Evolutionary conservation across 75 land plant species (phyloP).

Genomic region (Selaginella moellendorffii): DNA sequence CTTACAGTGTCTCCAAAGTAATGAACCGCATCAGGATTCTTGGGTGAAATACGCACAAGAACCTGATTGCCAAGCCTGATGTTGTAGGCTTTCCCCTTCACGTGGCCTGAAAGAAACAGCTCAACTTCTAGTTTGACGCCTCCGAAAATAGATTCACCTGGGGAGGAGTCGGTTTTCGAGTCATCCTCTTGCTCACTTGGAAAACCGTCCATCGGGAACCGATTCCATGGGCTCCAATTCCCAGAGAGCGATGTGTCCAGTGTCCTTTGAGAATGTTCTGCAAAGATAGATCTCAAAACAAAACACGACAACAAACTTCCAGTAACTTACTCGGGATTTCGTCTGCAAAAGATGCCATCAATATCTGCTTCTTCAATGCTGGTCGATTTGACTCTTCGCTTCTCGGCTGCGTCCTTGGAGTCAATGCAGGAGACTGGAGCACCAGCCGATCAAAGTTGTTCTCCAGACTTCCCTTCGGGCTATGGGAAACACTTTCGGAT

Average conservation of each 20-base stretch:
- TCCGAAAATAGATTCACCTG: not conserved
- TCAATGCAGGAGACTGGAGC: constrained; percentile 32
- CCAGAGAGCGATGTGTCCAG: not conserved
- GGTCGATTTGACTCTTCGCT: no score
- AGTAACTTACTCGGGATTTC: not conserved
- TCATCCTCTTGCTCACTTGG: not conserved
- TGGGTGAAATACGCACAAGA: constrained; percentile 84
- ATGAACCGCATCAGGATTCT: constrained; percentile 79
- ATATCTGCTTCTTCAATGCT: no score
- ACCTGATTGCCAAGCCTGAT: constrained; percentile 86
- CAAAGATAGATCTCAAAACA: not conserved
- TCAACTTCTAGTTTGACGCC: not conserved
- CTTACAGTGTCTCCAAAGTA: constrained; percentile 81
- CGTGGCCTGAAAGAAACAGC: constrained; percentile 19
- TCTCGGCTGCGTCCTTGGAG: constrained; percentile 17
- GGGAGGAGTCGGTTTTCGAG: not conserved
- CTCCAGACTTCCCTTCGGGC: constrained; percentile 35
- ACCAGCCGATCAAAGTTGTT: constrained; percentile 38
- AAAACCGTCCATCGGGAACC: not conserved
- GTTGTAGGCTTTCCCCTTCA: constrained; percentile 85
- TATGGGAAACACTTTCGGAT: constrained; percentile 51
- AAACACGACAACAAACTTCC: not conserved
- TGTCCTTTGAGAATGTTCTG: not conserved
- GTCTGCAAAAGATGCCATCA: not conserved
- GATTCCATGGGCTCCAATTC: not conserved